Conservation (phyloP, 148 eudicot species). For the Persicaria maculosa region DNA sequence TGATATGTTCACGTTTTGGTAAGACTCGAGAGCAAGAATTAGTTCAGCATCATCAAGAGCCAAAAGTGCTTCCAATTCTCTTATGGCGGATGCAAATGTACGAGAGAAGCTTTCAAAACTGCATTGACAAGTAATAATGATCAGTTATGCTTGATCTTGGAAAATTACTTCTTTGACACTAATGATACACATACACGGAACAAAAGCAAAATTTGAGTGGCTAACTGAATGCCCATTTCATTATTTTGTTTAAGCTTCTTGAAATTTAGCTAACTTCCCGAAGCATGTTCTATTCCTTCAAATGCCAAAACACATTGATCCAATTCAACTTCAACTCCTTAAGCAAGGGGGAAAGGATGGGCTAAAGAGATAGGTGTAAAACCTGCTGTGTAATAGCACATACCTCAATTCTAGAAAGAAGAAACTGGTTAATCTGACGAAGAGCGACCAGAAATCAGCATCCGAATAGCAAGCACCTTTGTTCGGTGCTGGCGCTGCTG, state of each 20-base stretch:
- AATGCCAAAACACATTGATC: not conserved
- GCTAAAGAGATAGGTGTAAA: not conserved
- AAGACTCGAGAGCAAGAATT: slow-evolving; percentile 47
- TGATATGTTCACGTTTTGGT: slow-evolving; percentile 44
- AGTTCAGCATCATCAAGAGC: slow-evolving; percentile 45
- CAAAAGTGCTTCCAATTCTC: slow-evolving; percentile 53
- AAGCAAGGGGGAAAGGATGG: not conserved
- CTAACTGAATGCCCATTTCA: no score
- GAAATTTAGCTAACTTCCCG: not conserved
- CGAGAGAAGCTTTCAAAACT: slow-evolving; percentile 59
- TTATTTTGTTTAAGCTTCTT: not conserved
- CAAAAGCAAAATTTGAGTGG: no score
- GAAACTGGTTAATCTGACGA: slow-evolving; percentile 68
- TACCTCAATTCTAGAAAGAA: slow-evolving; percentile 72
- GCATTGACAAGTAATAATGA: slow-evolving; percentile 18
- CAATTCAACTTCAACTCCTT: not conserved
- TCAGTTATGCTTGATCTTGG: not conserved
- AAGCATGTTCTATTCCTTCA: not conserved
- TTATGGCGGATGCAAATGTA: slow-evolving; percentile 47
- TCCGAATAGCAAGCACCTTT: slow-evolving; percentile 19
- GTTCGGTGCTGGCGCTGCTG: slow-evolving; percentile 19
- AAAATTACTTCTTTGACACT: not conserved
- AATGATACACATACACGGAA: no score
- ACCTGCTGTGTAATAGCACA: not conserved
- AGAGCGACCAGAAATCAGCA: slow-evolving; percentile 51